Base-by-base conservation (phyloP, 768 basidiomycete genomes). In the Lactarius hatsudake region DNA sequence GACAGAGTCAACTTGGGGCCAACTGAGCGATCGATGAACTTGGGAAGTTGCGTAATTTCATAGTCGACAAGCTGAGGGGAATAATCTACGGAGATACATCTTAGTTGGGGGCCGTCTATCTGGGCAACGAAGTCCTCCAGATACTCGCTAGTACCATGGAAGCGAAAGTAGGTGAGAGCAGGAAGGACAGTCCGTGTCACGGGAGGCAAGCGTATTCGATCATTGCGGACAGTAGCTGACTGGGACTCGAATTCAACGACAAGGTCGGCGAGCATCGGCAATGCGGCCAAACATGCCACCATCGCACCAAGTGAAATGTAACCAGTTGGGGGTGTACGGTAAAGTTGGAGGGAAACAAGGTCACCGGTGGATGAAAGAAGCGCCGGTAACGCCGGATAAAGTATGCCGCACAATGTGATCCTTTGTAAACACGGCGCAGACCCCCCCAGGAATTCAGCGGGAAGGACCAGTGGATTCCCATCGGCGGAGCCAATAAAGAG, bases 341-440 rank as follows among this genome's bases (percentile, higher is more conserved):
- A 36, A 36, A 36, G 34, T 2, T 36, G 1, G 10, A 12, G 0
- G 63, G 32, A 9, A 32, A 34, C 43, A 4, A 64, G 43, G 32
- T 45, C 15, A 17, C 6, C 26, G 7, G 55, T 20, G 13, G 63
- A 45, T 15, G 5, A 26, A 48, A 55, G 56, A 17, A 64, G 32
- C 8, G 15, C 18, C 28, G 17, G 18, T 17, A 59, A 15, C 15
- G 57, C 9, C 0, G 32, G 34, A 7, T 74, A 74, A 75, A 75
- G 72, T 75, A 76, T 89, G 88, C 89, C 88, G 23, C 89, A 89
- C 89, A 48, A 23, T 10, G 10, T 23, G 10, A 48, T 12, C 0
- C 3, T n/a, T 3, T 89, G 87, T 89, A 89, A 84, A 89, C 89
- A 92, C 89, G 90, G 92, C 94, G 94, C 94, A 94, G 20, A 26